Conservation (phyloP, 306 rosid genomes). For the Cicer yamashitae region DNA sequence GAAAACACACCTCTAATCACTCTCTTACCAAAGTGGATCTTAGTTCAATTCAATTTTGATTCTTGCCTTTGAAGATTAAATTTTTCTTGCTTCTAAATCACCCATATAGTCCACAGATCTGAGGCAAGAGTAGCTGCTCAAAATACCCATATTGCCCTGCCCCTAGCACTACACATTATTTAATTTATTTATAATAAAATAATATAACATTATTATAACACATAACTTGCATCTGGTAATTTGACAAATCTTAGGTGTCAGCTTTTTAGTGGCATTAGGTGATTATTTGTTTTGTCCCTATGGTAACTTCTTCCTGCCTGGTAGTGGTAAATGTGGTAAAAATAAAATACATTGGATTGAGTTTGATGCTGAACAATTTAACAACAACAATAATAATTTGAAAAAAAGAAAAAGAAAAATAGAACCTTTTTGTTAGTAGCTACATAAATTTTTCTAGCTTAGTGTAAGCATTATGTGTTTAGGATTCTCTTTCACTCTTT, state of each 20-base stretch:
- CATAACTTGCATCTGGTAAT: conserved; percentile 3
- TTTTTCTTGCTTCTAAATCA: conserved; percentile 57
- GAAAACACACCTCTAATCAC: conserved; percentile 32
- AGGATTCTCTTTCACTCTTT: conserved; percentile 60
- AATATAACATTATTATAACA: background rate
- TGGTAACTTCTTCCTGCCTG: conserved; percentile 6
- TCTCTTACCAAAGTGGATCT: conserved; percentile 29
- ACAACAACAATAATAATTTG: background rate
- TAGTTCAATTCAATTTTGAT: conserved; percentile 47
- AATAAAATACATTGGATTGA: conserved; percentile 17
- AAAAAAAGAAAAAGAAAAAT: conserved; percentile 30
- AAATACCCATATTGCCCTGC: conserved; percentile 11
- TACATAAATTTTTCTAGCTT: conserved; percentile 48
- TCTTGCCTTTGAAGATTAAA: conserved; percentile 51
- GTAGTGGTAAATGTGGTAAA: background rate
- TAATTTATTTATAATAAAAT: background rate
- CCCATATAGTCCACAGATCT: conserved; percentile 48
- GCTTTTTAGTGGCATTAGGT: conserved; percentile 44
- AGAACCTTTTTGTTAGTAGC: conserved; percentile 7
- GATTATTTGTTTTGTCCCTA: conserved; percentile 9
- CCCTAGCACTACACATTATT: conserved; percentile 22
- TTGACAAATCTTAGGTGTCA: conserved; percentile 50
- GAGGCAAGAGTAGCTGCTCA: conserved; percentile 37
- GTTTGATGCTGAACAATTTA: conserved; percentile 1
- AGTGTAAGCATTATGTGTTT: conserved; percentile 50